Conservation (phyloP, 2,329 filamentous ascomycete species). For the Beauveria sp. region DNA sequence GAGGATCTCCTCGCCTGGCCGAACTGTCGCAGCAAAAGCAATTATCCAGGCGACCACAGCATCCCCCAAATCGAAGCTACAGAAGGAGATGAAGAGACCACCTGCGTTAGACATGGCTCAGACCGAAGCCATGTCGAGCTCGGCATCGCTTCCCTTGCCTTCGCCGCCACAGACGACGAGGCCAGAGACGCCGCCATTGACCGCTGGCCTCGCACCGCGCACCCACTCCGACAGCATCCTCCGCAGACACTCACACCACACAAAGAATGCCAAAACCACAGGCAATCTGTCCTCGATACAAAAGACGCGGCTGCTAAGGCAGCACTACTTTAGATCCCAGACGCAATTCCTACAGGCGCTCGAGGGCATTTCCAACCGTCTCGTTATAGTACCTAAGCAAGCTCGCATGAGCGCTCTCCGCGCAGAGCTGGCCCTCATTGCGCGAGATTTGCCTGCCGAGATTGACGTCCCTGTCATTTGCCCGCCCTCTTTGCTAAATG, state of each 20-base stretch:
- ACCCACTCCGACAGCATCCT: conserved; percentile 39
- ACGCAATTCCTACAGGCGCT: conserved; percentile 74
- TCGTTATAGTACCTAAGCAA: conserved; percentile 74
- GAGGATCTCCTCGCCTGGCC: conserved; percentile 21
- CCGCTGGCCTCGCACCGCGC: conserved; percentile 41
- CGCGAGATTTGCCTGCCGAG: conserved; percentile 73
- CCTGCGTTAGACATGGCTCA: conserved; percentile 45
- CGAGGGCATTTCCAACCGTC: conserved; percentile 77
- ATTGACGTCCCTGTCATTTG: conserved; percentile 79
- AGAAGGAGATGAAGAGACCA: conserved; percentile 34
- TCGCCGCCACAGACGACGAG: conserved; percentile 45
- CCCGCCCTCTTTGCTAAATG: conserved; percentile 64
- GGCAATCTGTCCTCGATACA: conserved; percentile 57
- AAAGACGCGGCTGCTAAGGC: conserved; percentile 64
- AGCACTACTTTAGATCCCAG: conserved; percentile 77
- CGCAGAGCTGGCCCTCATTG: conserved; percentile 73
- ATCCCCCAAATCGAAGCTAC: conserved; percentile 19
- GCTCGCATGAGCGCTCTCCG: conserved; percentile 73
- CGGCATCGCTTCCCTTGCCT: conserved; percentile 59
- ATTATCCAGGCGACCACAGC: conserved; percentile 15
- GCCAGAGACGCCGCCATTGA: conserved; percentile 47
- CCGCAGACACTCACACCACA: conserved; percentile 54
- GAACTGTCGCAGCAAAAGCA: conserved; percentile 17
- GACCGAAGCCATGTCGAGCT: conserved; percentile 57
- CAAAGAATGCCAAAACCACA: conserved; percentile 49